A percentile compares a stretch with the other conserved stretches of the same genome.
phyloP scores from a whole-genome alignment of 1,284 basidiomycete genomes.

The Pseudozyma hubeiensis region DNA sequence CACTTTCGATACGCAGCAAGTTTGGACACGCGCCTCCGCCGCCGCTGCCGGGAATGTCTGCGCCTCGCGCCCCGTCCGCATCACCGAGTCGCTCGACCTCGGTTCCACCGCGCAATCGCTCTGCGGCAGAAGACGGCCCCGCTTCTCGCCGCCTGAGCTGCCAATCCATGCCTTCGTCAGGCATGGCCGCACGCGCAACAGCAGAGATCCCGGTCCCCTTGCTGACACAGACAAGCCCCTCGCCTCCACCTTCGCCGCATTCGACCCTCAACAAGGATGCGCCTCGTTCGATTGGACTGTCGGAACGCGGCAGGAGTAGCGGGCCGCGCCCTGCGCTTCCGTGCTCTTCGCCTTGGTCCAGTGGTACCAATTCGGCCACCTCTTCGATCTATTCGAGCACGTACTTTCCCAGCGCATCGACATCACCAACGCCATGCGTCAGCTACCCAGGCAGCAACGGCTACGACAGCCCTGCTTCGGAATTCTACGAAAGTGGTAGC shows the following conservation, averaged over 20 bases:
- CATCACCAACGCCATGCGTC: conserved; percentile 18
- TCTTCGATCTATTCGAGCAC: conserved; percentile 51
- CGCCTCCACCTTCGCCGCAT: conserved; percentile 36
- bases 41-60: conserved; percentile 36
- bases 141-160: conserved; percentile 29
- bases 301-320: conserved; percentile 14
- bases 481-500: conserved; percentile 66
- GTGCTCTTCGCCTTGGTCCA: conserved; percentile 36
- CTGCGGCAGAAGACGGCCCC: background rate
- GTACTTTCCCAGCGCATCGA: conserved; percentile 30
- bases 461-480: conserved; percentile 60
- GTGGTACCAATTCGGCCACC: conserved; percentile 21
- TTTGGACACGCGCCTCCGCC: conserved; percentile 51
- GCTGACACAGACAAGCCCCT: conserved; percentile 44
- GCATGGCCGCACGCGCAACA: background rate
- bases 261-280: conserved; percentile 1
- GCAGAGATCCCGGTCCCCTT: conserved; percentile 35
- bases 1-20: conserved; percentile 47
- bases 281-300: background rate
- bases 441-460: conserved; percentile 49
- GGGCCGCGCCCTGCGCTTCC: conserved; percentile 15
- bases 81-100: conserved; percentile 42
- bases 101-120: conserved; percentile 16
- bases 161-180: conserved; percentile 12
- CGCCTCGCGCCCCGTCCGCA: conserved; percentile 16